Conservation (phyloP, 2,329 filamentous ascomycete species). For the Fonsecaea monophora region DNA sequence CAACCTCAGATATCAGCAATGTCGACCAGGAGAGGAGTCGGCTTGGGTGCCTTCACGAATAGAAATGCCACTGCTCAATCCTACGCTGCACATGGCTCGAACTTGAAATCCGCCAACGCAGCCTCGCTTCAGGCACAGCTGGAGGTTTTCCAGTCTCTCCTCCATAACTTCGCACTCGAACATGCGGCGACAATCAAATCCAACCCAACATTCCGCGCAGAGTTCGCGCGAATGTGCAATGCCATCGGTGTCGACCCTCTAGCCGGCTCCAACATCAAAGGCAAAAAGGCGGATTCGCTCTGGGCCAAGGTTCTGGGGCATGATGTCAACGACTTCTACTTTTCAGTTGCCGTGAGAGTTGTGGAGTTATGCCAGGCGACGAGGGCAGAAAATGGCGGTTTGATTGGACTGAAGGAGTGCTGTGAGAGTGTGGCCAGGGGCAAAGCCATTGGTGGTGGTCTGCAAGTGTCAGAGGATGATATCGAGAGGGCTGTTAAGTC, state of each 20-base stretch:
- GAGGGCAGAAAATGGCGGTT: constrained; percentile 85
- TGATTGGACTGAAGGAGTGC: constrained; percentile 85
- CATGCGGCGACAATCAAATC: constrained; percentile 96
- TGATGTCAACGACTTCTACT: constrained; percentile 97
- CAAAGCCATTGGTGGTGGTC: constrained; percentile 74
- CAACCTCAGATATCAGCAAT: constrained; percentile 41
- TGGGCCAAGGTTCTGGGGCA: constrained; percentile 93
- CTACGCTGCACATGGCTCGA: constrained; percentile 87
- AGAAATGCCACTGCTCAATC: constrained; percentile 83
- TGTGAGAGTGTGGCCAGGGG: constrained; percentile 75
- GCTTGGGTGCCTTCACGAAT: constrained; percentile 87
- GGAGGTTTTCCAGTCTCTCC: constrained; percentile 90
- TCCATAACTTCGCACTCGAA: constrained; percentile 93
- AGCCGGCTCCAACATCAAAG: constrained; percentile 67
- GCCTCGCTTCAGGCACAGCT: constrained; percentile 90
- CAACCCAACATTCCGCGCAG: constrained; percentile 90
- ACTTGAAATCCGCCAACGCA: constrained; percentile 82
- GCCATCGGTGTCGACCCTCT: constrained; percentile 96
- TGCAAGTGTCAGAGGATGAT: constrained; percentile 89
- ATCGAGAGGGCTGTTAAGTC: constrained; percentile 87
- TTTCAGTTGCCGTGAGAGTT: constrained; percentile 92
- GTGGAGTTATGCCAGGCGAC: constrained; percentile 91
- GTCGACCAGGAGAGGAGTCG: constrained; percentile 69
- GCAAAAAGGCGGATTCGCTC: constrained; percentile 69
- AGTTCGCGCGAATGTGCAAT: constrained; percentile 98